Base-by-base conservation (phyloP, 2,329 filamentous ascomycete genomes). In the Tolypocladium nubicola region DNA sequence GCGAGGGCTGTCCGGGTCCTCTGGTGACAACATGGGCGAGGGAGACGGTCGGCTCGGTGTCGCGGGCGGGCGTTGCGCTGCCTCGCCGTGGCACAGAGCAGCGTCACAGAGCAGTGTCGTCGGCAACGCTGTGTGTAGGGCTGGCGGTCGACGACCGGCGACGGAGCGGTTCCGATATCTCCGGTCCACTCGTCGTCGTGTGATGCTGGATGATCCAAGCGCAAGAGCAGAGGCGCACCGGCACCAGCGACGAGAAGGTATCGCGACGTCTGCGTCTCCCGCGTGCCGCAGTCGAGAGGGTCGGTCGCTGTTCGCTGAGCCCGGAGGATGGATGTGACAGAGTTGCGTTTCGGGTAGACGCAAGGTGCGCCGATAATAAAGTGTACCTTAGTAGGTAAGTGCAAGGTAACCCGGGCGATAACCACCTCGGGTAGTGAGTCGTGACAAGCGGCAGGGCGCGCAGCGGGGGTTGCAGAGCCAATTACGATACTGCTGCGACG, bases 1-100 rank as follows among this genome's bases (percentile, higher is more conserved):
- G 55, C 60, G 30, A 41, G n/a, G 55, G 56, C 60, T 58, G 53
- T 53, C 33, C 30, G 43, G 40, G 43, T 26, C 56, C 49, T 57
- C 61, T 38, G 59, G 60, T 58, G 65, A 66, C 63, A 63, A 65
- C 68, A 69, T 70, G 58, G 57, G 59, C 58, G 41, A 38, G 19
- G 53, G 37, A 26, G 56, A 30, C 54, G 21, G 38, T 8, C 19
- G 30, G 30, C 47, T 37, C 47, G 47, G 13, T 52, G 10, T 30
- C 19, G 30, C n/a, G 19, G 30, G 7, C 8, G 47, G 47, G 47
- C 30, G 47, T 21, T 4, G 30, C 19, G 47, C 19, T 35, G 47
- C 5, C 33, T 37, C 30, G 47, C 47, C 30, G 35, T 21, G 30
- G 30, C 47, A 50, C 47, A 26, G 23, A 11, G 47, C 47, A 35